These are phyloP conservation scores for Penicillium psychrosexuale DNA, from an alignment of 2,329 filamentous ascomycete genomes.

Conservation along the genomic window DNA sequence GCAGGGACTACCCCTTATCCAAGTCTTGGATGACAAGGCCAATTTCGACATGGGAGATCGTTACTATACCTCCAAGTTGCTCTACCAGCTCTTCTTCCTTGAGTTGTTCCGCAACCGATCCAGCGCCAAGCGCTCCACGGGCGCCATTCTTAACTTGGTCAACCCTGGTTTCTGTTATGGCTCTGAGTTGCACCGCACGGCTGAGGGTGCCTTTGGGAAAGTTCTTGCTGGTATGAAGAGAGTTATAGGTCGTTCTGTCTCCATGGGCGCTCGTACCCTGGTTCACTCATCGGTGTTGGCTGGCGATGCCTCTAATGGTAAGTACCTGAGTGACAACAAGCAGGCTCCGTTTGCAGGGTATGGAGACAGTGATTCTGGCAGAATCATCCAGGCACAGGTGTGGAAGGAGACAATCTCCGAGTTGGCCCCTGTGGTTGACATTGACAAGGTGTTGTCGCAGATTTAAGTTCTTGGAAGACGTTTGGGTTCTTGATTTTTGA, in stretches of 20 bases:
- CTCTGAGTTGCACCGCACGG: background rate
- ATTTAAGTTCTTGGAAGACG: background rate
- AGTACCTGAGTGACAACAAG: background rate
- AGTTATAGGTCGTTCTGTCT: background rate
- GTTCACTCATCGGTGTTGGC: background rate
- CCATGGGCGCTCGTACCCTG: background rate
- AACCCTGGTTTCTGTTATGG: slow-evolving; percentile 2
- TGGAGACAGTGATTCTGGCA: background rate
- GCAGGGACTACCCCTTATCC: background rate
- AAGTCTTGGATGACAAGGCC: background rate
- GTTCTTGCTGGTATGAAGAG: background rate
- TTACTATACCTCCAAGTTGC: background rate
- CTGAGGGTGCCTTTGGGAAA: background rate
- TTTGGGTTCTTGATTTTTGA: too few relatives aligned
- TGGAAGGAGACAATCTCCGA: background rate
- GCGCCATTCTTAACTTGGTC: background rate
- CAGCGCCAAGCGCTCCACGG: background rate
- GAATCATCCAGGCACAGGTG: background rate
- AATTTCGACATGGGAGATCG: background rate
- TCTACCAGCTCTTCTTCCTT: background rate
- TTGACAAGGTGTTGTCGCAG: background rate
- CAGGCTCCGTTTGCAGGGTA: background rate
- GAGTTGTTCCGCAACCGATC: background rate
- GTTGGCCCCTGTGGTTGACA: background rate
- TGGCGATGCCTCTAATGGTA: background rate